phyloP scores from a whole-genome alignment of 176 grass and related monocot genomes.

The Oryza rufipogon region DNA sequence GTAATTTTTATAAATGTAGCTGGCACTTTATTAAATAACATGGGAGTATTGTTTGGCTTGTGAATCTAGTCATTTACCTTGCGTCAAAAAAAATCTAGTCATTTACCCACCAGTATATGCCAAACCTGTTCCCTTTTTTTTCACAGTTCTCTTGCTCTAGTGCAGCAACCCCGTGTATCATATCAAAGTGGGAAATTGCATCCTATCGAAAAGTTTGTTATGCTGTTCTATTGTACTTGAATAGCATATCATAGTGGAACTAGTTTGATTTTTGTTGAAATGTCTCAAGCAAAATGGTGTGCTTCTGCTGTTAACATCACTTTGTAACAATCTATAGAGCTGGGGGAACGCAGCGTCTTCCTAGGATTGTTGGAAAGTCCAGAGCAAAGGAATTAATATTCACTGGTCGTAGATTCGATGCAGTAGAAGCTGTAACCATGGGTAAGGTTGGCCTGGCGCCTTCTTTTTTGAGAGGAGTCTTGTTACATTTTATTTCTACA shows the following conservation, averaged over 20 bases:
- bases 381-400: conserved; percentile 94
- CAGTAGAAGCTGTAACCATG: conserved; percentile 65
- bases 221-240: neutral
- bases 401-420: conserved; percentile 82
- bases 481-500: conserved; percentile 1
- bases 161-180: neutral
- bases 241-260: neutral
- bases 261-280: neutral
- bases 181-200: neutral
- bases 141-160: neutral
- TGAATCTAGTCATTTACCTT: conserved; percentile 14
- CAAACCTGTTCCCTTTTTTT: neutral
- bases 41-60: neutral
- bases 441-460: conserved; percentile 33
- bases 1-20: conserved; percentile 18
- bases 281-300: conserved; percentile 14
- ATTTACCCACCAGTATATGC: neutral
- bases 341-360: conserved; percentile 86
- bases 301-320: conserved; percentile 36
- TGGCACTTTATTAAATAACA: neutral
- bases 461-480: neutral
- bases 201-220: neutral
- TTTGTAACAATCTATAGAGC: conserved; percentile 60
- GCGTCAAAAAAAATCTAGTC: neutral
- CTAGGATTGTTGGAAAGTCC: conserved; percentile 81